phyloP scores from a whole-genome alignment of 352 stramenopile genomes.

The Phytophthora palmivora region DNA sequence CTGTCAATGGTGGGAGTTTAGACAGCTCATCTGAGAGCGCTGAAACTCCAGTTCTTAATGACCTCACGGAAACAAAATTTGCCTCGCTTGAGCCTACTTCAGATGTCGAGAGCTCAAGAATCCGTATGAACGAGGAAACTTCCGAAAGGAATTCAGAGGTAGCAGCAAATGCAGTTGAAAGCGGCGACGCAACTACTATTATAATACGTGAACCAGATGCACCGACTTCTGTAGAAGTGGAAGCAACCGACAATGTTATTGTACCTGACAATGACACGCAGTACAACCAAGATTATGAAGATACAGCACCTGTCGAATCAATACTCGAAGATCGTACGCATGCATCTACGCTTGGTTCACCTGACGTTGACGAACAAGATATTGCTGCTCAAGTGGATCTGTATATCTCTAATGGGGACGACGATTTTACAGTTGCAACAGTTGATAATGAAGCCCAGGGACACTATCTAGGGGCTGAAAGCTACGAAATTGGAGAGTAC shows the following conservation, averaged over 20 bases:
- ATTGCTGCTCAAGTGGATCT: not conserved
- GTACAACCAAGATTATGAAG: not conserved
- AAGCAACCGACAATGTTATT: not conserved
- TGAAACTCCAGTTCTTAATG: no score
- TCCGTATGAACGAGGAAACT: not conserved
- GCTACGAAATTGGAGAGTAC: conserved; percentile 1
- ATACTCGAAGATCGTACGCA: not conserved
- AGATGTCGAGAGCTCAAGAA: conserved; percentile 1
- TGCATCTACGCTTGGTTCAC: not conserved
- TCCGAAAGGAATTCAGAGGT: not conserved
- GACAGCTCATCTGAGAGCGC: no score
- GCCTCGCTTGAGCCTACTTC: not conserved
- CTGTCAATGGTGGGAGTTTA: not conserved
- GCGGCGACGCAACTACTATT: not conserved
- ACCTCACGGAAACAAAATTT: not conserved
- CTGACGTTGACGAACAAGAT: conserved; percentile 1
- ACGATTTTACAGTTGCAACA: not conserved
- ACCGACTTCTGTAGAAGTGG: not conserved
- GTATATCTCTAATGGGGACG: not conserved
- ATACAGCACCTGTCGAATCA: not conserved
- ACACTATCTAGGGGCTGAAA: not conserved
- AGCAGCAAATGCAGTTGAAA: not conserved
- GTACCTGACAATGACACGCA: no score
- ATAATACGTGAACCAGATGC: not conserved
- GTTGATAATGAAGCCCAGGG: not conserved